Conservation (phyloP, 768 basidiomycete species). For the Suillus fuscotomentosus region DNA sequence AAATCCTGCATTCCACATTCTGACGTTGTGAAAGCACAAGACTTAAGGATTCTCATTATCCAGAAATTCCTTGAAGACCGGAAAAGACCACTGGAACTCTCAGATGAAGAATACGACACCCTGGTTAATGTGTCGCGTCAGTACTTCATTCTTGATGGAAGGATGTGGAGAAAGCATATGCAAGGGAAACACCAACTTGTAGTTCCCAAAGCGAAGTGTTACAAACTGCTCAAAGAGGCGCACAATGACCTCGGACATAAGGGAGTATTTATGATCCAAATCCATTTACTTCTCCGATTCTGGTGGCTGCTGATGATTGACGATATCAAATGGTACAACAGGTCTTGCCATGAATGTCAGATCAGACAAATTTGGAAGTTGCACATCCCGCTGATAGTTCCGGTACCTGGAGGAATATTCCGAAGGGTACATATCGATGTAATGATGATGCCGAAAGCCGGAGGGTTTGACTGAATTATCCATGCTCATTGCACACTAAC, state of each 20-base stretch:
- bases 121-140: rapidly evolving
- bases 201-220: background rate
- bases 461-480: conserved; percentile 18
- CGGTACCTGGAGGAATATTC: background rate
- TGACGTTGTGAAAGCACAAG: too few relatives aligned
- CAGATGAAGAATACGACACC: too few relatives aligned
- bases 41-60: rapidly evolving
- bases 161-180: background rate
- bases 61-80: too few relatives aligned
- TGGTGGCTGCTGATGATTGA: conserved; percentile 3
- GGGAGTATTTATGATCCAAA: background rate
- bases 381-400: background rate
- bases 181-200: background rate
- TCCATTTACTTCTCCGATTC: rapidly evolving
- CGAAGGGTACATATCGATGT: background rate
- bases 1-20: too few relatives aligned
- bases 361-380: background rate
- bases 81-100: rapidly evolving
- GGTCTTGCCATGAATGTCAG: background rate
- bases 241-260: conserved; percentile 6
- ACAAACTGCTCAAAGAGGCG: background rate
- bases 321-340: background rate
- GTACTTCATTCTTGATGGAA: rapidly evolving
- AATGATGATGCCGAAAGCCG: conserved; percentile 2
- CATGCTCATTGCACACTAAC: background rate